These are phyloP conservation scores for Fraxinus sp. DNA, from an alignment of 305 asterid genomes.

Conservation along the genomic window DNA sequence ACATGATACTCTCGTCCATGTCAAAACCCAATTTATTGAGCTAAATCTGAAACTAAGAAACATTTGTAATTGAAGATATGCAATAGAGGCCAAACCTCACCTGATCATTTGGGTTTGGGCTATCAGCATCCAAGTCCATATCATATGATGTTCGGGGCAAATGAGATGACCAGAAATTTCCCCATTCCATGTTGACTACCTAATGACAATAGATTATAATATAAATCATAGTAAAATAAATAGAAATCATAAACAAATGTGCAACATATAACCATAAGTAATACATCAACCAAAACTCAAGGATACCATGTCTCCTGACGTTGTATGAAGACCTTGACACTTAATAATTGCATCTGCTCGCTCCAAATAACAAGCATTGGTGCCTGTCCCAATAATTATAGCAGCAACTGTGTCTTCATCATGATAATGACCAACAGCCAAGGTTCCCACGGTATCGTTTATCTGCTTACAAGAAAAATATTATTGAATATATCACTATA, in stretches of 20 bases:
- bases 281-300: slow-evolving; percentile 14
- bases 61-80: background rate
- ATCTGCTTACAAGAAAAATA: slow-evolving; percentile 39
- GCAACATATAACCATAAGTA: slow-evolving; percentile 15
- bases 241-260: background rate
- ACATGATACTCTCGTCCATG: slow-evolving; percentile 21
- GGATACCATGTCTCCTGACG: slow-evolving; percentile 70
- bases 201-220: slow-evolving; percentile 22
- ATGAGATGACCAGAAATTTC: slow-evolving; percentile 91
- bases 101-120: slow-evolving; percentile 85
- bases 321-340: slow-evolving; percentile 75
- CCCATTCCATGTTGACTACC: slow-evolving; percentile 96
- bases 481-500: background rate
- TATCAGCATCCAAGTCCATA: slow-evolving; percentile 62
- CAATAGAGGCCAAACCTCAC: slow-evolving; percentile 27
- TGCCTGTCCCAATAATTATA: slow-evolving; percentile 79
- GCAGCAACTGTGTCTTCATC: slow-evolving; percentile 89
- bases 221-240: background rate
- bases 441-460: slow-evolving; percentile 83
- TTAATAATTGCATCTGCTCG: slow-evolving; percentile 80
- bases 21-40: background rate
- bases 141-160: slow-evolving; percentile 83
- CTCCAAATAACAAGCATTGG: slow-evolving; percentile 94
- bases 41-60: background rate
- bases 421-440: slow-evolving; percentile 78